These are phyloP conservation scores for Ophidiomyces ophidiicola DNA, from an alignment of 2,329 filamentous ascomycete species.

Conservation along the genomic window DNA sequence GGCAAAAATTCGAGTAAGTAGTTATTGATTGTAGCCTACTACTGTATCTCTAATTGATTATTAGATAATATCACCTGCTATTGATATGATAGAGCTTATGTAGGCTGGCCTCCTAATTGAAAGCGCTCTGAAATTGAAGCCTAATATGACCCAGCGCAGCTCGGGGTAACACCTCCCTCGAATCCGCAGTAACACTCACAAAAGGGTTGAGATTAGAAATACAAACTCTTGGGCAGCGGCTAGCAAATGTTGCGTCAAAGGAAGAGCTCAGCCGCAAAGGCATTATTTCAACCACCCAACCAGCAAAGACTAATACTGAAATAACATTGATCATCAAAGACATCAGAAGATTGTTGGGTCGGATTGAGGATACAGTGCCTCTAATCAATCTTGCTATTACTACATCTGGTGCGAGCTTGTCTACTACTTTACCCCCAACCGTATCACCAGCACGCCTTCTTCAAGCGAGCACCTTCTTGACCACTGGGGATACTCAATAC, in stretches of 20 bases:
- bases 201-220: conserved; percentile 76
- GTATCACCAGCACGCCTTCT: conserved; percentile 83
- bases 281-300: conserved; percentile 31
- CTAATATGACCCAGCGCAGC: conserved; percentile 41
- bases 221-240: conserved; percentile 59
- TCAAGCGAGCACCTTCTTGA: conserved; percentile 85
- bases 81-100: conserved; percentile 88
- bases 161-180: conserved; percentile 65
- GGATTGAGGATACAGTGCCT: conserved; percentile 84
- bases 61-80: conserved; percentile 75
- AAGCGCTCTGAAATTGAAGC: conserved; percentile 11
- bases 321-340: conserved; percentile 59
- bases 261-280: conserved; percentile 36
- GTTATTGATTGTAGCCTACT: conserved; percentile 4
- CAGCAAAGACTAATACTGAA: conserved; percentile 49
- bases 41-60: background rate
- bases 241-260: conserved; percentile 55
- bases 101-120: conserved; percentile 28
- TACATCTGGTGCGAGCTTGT: conserved; percentile 78
- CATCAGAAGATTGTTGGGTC: conserved; percentile 59
- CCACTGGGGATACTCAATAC: conserved; percentile 75
- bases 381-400: conserved; percentile 88
- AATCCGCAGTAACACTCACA: conserved; percentile 72
- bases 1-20: conserved; percentile 65
- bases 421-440: conserved; percentile 62